phyloP scores from a whole-genome alignment of 2,329 filamentous ascomycete genomes.

The Aureobasidium namibiae region DNA sequence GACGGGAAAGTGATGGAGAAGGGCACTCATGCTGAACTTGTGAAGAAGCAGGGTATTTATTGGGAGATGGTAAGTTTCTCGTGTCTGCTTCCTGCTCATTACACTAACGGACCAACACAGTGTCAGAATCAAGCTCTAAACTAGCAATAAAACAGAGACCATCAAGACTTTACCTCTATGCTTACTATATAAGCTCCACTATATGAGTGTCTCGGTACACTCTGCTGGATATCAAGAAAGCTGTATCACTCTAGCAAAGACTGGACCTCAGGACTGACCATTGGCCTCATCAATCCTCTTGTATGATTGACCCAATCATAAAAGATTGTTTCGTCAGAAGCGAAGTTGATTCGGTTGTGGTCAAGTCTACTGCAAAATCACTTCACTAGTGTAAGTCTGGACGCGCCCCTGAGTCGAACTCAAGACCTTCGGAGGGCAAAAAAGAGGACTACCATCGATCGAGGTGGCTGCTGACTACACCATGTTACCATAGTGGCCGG shows the following conservation, averaged over 20 bases:
- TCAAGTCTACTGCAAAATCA: no score
- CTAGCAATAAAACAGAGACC: no score
- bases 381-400: no score
- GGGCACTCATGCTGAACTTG: slow-evolving; percentile 41
- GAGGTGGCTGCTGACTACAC: neutral
- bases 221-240: neutral
- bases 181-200: no score
- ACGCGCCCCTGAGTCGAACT: neutral
- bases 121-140: neutral
- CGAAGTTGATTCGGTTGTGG: no score
- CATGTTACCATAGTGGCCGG: neutral
- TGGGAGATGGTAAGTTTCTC: neutral
- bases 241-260: no score
- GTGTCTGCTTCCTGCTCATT: neutral
- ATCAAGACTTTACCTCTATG: no score
- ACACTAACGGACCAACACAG: neutral
- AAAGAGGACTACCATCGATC: neutral
- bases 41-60: slow-evolving; percentile 26
- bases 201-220: neutral
- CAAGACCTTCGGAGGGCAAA: neutral
- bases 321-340: no score
- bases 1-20: slow-evolving; percentile 40
- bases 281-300: no score
- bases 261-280: no score
- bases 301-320: no score